phyloP scores from a whole-genome alignment of 192 early-diverging fungal species.

The Entophlyctis luteolus region DNA sequence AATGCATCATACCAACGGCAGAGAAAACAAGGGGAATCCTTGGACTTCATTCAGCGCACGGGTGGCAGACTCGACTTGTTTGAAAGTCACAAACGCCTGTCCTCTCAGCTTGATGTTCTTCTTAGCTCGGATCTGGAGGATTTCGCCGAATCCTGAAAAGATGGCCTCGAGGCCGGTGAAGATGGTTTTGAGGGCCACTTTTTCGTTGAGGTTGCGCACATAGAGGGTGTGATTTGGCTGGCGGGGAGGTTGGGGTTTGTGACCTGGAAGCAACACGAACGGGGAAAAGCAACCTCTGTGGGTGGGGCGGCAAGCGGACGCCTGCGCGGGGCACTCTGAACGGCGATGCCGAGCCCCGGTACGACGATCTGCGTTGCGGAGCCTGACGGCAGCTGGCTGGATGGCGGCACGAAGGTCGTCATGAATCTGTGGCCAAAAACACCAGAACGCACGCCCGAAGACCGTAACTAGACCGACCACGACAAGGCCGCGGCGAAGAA shows the following conservation, averaged over 20 bases:
- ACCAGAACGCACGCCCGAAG: too few relatives aligned
- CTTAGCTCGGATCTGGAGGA: conserved; percentile 78
- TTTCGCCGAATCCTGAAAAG: conserved; percentile 79
- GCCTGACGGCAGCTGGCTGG: neutral
- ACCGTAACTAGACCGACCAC: too few relatives aligned
- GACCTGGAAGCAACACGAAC: neutral
- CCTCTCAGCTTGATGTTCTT: conserved; percentile 80
- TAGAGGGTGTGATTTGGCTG: conserved; percentile 84
- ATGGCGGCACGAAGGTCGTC: conserved; percentile 21
- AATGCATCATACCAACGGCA: conserved; percentile 65
- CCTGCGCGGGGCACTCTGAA: conserved; percentile 21
- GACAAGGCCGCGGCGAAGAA: too few relatives aligned
- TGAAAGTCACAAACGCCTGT: conserved; percentile 90
- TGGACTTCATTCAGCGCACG: conserved; percentile 81
- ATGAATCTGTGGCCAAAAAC: neutral
- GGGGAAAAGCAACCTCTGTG: conserved; percentile 16
- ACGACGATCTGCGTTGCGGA: conserved; percentile 17
- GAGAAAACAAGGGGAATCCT: conserved; percentile 74
- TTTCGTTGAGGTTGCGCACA: conserved; percentile 68
- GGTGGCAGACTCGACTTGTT: conserved; percentile 63
- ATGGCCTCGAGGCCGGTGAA: conserved; percentile 69
- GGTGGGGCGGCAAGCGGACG: conserved; percentile 26
- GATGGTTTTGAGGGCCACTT: conserved; percentile 67
- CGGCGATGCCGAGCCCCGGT: conserved; percentile 23
- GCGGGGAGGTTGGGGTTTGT: neutral